Evolutionary conservation across 192 early-diverging fungal species (phyloP).

Genomic region (Backusella morwellensis): DNA sequence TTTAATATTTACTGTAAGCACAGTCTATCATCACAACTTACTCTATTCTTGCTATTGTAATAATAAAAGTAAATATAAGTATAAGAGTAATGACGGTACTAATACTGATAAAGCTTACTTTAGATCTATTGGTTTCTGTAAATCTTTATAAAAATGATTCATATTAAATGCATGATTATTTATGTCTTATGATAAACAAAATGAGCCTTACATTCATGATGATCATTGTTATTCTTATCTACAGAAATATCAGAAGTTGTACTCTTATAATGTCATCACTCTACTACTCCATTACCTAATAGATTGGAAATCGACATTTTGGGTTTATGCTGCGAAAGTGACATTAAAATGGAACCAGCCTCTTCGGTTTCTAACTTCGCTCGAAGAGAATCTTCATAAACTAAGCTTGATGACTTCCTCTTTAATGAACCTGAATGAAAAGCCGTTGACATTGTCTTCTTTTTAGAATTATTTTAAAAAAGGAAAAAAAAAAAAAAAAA

Average conservation of each 20-base stretch:
- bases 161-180: not conserved
- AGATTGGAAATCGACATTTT: not conserved
- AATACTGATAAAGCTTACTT: not conserved
- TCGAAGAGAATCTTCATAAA: not conserved
- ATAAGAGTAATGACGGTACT: not conserved
- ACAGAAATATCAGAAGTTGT: not conserved
- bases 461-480: not conserved
- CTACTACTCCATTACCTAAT: not conserved
- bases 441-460: not conserved
- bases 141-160: not conserved
- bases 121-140: not conserved
- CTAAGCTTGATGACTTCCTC: not conserved
- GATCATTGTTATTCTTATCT: not conserved
- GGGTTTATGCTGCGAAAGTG: conserved; percentile 12
- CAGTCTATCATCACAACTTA: not conserved
- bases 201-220: not conserved
- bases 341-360: conserved; percentile 23
- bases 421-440: not conserved
- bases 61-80: not conserved
- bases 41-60: not conserved
- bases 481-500: conserved; percentile 2
- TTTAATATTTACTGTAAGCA: not conserved
- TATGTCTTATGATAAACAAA: not conserved
- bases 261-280: not conserved
- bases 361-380: conserved; percentile 12